phyloP scores from a whole-genome alignment of 2,329 filamentous ascomycete genomes.

The Chlorencoelia australis region DNA sequence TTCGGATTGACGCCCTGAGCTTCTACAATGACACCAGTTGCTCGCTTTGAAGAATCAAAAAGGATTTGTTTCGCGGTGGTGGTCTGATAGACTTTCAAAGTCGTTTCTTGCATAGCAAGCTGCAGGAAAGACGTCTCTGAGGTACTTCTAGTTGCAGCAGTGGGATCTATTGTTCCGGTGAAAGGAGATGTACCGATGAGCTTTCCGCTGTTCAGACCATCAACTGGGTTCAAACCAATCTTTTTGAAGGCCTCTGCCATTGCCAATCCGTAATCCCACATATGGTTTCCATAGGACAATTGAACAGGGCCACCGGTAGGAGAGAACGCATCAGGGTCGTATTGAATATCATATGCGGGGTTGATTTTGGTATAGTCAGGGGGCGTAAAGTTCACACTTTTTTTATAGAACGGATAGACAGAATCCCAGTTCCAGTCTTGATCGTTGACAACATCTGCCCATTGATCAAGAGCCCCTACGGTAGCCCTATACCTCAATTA shows the following conservation, averaged over 20 bases:
- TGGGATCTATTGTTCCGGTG: slow-evolving; percentile 23
- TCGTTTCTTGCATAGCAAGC: slow-evolving; percentile 11
- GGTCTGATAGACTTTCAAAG: slow-evolving; percentile 32
- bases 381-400: slow-evolving; percentile 13
- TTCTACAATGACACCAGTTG: slow-evolving; percentile 31
- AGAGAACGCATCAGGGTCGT: slow-evolving; percentile 25
- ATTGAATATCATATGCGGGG: slow-evolving; percentile 21
- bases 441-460: slow-evolving; percentile 32
- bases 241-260: slow-evolving; percentile 23
- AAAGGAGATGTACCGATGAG: slow-evolving; percentile 28
- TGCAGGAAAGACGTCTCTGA: slow-evolving; percentile 31
- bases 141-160: slow-evolving; percentile 25
- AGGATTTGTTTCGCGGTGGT: slow-evolving; percentile 37
- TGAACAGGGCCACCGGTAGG: slow-evolving; percentile 29
- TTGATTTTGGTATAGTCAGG: slow-evolving; percentile 19
- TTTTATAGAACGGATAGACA: slow-evolving; percentile 35
- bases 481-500: too few relatives aligned
- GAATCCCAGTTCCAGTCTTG: slow-evolving; percentile 35
- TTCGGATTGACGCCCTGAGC: slow-evolving; percentile 6
- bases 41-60: slow-evolving; percentile 33
- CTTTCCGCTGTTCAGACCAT: slow-evolving; percentile 31
- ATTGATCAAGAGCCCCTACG: slow-evolving; percentile 27
- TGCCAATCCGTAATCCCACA: slow-evolving; percentile 30
- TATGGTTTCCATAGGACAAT: slow-evolving; percentile 33
- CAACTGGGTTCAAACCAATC: slow-evolving; percentile 28